Conservation (phyloP, 192 early-diverging fungal genomes). For the Phlyctochytrium arcticum region DNA sequence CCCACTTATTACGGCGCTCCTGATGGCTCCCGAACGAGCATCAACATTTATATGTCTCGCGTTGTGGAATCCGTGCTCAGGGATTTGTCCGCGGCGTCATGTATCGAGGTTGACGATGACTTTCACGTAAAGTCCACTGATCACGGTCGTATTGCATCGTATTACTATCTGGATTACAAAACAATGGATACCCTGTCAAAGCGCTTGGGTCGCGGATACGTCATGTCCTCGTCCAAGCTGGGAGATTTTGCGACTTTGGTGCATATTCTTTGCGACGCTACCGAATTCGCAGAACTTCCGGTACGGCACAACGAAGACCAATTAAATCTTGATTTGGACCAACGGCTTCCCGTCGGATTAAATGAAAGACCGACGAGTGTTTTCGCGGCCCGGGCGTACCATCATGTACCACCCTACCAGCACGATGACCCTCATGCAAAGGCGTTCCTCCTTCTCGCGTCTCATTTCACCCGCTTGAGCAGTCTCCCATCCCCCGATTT, state of each 20-base stretch:
- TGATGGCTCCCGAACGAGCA: conserved; percentile 60
- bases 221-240: conserved; percentile 23
- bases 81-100: conserved; percentile 65
- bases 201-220: conserved; percentile 48
- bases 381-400: not conserved
- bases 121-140: conserved; percentile 68
- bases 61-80: conserved; percentile 68
- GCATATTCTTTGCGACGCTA: conserved; percentile 72
- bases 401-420: conserved; percentile 6
- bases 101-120: conserved; percentile 65
- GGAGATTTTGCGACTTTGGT: conserved; percentile 63
- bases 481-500: conserved; percentile 83
- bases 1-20: conserved; percentile 93
- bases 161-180: conserved; percentile 84
- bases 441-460: conserved; percentile 84
- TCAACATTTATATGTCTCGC: conserved; percentile 75
- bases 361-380: not conserved
- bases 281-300: conserved; percentile 88
- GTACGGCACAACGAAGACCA: conserved; percentile 95
- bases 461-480: conserved; percentile 72
- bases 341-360: conserved; percentile 57
- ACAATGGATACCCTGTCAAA: conserved; percentile 70
- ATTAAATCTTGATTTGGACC: conserved; percentile 78
- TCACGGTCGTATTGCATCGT: conserved; percentile 79
- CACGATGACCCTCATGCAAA: conserved; percentile 90